phyloP scores from a whole-genome alignment of 2,329 filamentous ascomycete species.

The Colletotrichum sp. region DNA sequence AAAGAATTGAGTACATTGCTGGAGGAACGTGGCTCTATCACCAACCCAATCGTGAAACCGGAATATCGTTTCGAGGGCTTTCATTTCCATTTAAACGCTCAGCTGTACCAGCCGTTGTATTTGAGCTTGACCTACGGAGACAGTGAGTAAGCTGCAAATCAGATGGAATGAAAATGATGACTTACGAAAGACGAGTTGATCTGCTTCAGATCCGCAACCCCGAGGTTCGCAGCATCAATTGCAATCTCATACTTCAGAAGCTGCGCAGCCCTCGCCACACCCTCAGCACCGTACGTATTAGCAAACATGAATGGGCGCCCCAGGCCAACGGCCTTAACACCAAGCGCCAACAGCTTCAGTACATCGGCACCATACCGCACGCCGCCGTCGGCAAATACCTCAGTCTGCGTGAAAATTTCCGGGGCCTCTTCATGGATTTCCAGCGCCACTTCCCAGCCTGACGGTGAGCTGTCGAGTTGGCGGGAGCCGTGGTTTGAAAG shows the following conservation, averaged over 20 bases:
- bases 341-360: slow-evolving; percentile 44
- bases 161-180: rapidly evolving
- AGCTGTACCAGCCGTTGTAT: background rate
- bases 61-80: no score
- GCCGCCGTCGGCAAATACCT: slow-evolving; percentile 41
- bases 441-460: slow-evolving; percentile 35
- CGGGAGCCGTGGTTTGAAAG: slow-evolving; percentile 48
- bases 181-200: background rate
- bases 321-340: slow-evolving; percentile 45
- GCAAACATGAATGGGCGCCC: slow-evolving; percentile 34
- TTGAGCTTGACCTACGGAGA: background rate
- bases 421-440: slow-evolving; percentile 30
- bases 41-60: no score
- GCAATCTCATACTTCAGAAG: slow-evolving; percentile 1
- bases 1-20: no score
- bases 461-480: slow-evolving; percentile 42
- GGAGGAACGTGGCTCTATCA: no score
- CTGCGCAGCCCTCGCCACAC: background rate
- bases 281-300: background rate
- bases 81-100: background rate
- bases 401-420: slow-evolving; percentile 27
- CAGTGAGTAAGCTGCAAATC: background rate
- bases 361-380: slow-evolving; percentile 44
- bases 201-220: background rate
- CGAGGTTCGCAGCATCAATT: background rate